Evolutionary conservation across 345 rosid genomes (phyloP), one percentile per base, ranked within the genome.

Genomic region (Eucalyptus erythrocorys): DNA sequence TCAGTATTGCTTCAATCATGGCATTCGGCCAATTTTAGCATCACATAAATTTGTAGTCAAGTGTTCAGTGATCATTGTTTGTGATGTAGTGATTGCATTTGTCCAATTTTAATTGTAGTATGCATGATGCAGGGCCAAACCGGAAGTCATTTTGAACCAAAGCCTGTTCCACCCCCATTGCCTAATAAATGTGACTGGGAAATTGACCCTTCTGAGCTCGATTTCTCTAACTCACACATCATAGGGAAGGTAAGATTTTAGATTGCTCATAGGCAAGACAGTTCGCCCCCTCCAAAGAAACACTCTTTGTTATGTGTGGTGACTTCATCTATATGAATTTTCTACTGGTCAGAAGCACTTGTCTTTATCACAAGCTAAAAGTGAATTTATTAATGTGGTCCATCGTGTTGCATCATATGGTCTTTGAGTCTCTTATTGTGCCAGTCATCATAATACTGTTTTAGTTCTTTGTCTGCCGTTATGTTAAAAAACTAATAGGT

Each of bases 161-260:
- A 94, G 94, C 97, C 98, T 87, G 99, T 98, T 91, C 94, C 95
- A 19, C 99, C 99, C 30, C 99, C 99, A 51, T 92, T 94, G 87
- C 96, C 99, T 45, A 98, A 98, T 91, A 98, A 98, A 92, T 96
- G 99, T 94, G 99, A 98, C 90, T 98, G 99, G 99, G 99, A 98
- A 94, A 93, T 98, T 86, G 99, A 98, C 71, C 99, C 99, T 43
- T 90, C 98, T 53, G 99, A 98, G 94, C 93, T 98, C 71, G 98
- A 98, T 91, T 98, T 98, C 91, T 94, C 99, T 19, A 95, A 91
- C 90, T 94, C 97, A 3, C 87, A 91, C 8, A 94, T 92, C 88
- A 98, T 98, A 64, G 99, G 99, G 91, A 98, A 97, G 99, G 99
- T 98, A 89, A 86, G 91, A 45, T 85, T 47, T 85, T 85, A 86